These are phyloP conservation scores for Phalaenopsis equestris DNA, from an alignment of 106 monocot species.

Conservation along the genomic window DNA sequence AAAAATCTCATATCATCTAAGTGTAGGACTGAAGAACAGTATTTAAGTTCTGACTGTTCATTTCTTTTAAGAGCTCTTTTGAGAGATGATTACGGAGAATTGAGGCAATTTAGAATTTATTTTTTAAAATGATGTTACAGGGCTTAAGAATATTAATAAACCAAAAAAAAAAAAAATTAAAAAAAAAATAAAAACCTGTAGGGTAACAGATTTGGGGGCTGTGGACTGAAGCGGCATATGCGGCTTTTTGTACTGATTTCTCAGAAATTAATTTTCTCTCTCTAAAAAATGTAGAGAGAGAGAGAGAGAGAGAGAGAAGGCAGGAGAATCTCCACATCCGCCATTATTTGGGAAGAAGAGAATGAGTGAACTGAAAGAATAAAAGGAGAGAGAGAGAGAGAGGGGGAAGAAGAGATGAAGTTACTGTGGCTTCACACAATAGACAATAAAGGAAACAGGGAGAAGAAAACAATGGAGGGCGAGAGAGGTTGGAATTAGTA, in stretches of 20 bases:
- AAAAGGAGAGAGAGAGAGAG: neutral
- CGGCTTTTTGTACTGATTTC: neutral
- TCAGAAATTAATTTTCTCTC: neutral
- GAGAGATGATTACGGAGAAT: no score
- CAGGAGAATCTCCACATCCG: neutral
- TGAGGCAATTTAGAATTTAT: neutral
- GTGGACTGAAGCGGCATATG: neutral
- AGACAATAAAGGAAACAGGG: conserved; percentile 2
- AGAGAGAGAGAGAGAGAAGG: neutral
- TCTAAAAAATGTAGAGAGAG: neutral
- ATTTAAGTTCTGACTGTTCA: no score
- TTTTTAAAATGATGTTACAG: neutral
- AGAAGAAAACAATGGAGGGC: neutral
- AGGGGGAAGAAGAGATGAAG: neutral
- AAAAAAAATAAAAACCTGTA: neutral
- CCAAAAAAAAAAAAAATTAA: neutral
- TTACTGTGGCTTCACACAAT: neutral
- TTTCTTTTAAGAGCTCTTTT: no score
- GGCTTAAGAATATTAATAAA: neutral
- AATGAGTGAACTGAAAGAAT: neutral
- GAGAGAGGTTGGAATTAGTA: neutral
- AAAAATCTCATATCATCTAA: no score
- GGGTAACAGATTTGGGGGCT: neutral
- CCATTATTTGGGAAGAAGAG: neutral
- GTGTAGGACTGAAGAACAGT: no score